Conservation (phyloP, 1,139 yeast species). For the Yamadazyma jaroonii region DNA sequence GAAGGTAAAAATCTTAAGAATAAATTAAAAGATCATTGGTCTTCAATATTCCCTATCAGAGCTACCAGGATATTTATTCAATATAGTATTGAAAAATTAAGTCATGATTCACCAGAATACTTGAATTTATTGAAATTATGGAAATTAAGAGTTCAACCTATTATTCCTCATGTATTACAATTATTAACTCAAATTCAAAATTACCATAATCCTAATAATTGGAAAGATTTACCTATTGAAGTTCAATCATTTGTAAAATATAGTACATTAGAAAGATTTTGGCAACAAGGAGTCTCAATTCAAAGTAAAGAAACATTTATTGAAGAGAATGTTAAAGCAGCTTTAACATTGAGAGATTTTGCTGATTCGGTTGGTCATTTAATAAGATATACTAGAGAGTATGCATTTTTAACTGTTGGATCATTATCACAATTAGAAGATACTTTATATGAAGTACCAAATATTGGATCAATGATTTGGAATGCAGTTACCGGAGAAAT, state of each 20-base stretch:
- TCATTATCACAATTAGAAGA: conserved; percentile 89
- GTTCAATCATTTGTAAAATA: conserved; percentile 88
- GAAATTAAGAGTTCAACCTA: conserved; percentile 92
- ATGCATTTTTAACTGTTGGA: conserved; percentile 86
- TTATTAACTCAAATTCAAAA: conserved; percentile 88
- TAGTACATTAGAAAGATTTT: conserved; percentile 88
- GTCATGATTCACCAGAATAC: conserved; percentile 74
- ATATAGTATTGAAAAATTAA: conserved; percentile 87
- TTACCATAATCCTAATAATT: conserved; percentile 88
- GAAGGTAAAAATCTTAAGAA: conserved; percentile 74
- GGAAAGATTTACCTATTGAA: conserved; percentile 83
- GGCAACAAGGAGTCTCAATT: conserved; percentile 98
- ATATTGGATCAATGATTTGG: conserved; percentile 74
- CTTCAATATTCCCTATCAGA: conserved; percentile 88
- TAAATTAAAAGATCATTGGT: conserved; percentile 87
- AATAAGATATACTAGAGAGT: conserved; percentile 92
- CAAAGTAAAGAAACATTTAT: conserved; percentile 93
- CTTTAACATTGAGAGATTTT: conserved; percentile 89
- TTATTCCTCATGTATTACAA: conserved; percentile 86
- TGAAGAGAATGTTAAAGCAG: conserved; percentile 92
- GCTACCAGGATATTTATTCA: conserved; percentile 95
- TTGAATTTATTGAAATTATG: conserved; percentile 71
- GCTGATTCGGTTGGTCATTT: conserved; percentile 99
- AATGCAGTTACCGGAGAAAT: conserved; percentile 83
- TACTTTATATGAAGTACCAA: conserved; percentile 83